Percentiles rank a stretch among this genome's conserved stretches.
phyloP scores from a whole-genome alignment of 2,329 filamentous ascomycete species.

The Chaetoscypha palmicola region DNA sequence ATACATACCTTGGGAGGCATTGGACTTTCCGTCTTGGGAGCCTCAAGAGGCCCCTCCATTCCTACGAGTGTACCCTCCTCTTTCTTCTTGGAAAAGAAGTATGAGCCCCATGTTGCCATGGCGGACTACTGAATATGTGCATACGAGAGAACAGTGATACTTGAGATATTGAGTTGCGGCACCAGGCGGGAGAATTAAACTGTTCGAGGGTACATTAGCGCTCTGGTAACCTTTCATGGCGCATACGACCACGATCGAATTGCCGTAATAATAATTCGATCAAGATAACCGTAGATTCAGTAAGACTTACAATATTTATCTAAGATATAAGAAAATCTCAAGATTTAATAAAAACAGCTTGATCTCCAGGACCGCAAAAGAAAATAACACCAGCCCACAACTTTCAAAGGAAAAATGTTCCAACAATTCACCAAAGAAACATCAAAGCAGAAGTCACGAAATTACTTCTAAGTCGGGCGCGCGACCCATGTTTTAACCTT shows the following conservation, averaged over 20 bases:
- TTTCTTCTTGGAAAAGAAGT: slow-evolving; percentile 17
- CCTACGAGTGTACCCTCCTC: not conserved
- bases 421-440: not conserved
- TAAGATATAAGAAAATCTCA: not conserved
- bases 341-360: not conserved
- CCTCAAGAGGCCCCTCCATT: not conserved
- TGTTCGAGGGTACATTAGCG: not conserved
- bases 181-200: not conserved
- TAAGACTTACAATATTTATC: not conserved
- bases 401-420: not conserved
- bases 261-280: not conserved
- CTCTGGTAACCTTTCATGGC: not conserved
- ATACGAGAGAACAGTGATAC: slow-evolving; percentile 1
- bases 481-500: not conserved
- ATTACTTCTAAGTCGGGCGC: too few relatives aligned
- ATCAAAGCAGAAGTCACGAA: not conserved
- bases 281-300: too few relatives aligned
- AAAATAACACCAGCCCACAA: not conserved
- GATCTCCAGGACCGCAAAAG: not conserved
- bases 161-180: not conserved
- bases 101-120: slow-evolving; percentile 21
- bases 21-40: not conserved
- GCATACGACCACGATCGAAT: not conserved
- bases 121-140: not conserved
- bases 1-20: not conserved